Conservation (phyloP, 805 yeast genomes). For the Vanderwaltozyma yarrowii region DNA sequence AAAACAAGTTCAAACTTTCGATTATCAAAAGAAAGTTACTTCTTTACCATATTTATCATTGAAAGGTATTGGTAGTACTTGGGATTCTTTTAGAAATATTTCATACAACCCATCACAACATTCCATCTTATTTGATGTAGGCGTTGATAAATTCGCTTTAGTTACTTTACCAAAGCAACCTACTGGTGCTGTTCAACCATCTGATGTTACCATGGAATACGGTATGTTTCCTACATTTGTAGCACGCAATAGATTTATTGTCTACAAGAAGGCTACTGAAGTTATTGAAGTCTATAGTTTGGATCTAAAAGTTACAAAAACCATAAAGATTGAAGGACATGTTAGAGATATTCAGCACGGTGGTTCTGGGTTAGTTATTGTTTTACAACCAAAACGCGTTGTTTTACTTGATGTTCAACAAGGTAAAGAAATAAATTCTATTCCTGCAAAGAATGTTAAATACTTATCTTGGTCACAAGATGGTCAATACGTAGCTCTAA, state of each 20-base stretch:
- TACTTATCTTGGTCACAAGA: conserved; percentile 84
- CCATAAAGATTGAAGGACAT: conserved; percentile 57
- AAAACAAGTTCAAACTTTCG: conserved; percentile 76
- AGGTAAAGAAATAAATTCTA: conserved; percentile 61
- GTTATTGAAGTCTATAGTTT: conserved; percentile 74
- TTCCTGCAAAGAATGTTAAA: conserved; percentile 68
- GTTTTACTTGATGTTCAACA: conserved; percentile 89
- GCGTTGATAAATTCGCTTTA: conserved; percentile 58
- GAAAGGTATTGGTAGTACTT: conserved; percentile 73
- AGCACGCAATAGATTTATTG: conserved; percentile 89
- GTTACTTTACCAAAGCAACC: conserved; percentile 74
- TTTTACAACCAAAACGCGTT: conserved; percentile 64
- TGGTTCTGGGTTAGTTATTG: conserved; percentile 73
- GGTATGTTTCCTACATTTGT: conserved; percentile 84
- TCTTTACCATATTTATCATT: conserved; percentile 74
- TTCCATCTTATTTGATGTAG: conserved; percentile 69
- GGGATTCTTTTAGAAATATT: conserved; percentile 76
- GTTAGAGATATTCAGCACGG: conserved; percentile 67
- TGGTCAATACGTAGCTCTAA: conserved; percentile 76
- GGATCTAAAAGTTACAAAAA: conserved; percentile 70
- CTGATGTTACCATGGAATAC: conserved; percentile 65
- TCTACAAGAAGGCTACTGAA: conserved; percentile 52
- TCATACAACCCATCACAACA: conserved; percentile 91
- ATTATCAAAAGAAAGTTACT: conserved; percentile 50
- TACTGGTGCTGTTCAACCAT: conserved; percentile 89